phyloP scores from a whole-genome alignment of 148 eudicot species.

The Selenicereus undatus region DNA sequence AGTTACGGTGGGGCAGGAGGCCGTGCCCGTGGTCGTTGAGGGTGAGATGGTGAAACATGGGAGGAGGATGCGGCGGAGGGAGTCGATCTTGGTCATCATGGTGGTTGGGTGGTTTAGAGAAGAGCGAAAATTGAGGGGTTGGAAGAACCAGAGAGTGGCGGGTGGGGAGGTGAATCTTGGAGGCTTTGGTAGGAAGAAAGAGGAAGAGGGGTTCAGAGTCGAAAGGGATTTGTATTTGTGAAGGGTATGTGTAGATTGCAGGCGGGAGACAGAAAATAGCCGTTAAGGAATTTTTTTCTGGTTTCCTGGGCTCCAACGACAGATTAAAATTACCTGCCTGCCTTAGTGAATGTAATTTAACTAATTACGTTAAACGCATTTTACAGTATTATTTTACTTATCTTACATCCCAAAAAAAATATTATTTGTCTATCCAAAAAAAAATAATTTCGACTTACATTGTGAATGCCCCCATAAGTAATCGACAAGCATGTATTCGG shows the following conservation, averaged over 20 bases:
- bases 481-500: no score
- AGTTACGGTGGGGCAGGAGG: constrained; percentile 26
- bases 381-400: no score
- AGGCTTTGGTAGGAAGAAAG: not conserved
- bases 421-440: no score
- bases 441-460: no score
- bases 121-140: not conserved
- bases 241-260: not conserved
- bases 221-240: not conserved
- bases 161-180: not conserved
- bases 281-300: not conserved
- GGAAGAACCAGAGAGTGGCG: not conserved
- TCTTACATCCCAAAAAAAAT: no score
- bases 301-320: not conserved
- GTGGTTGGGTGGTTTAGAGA: no score
- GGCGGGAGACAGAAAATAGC: not conserved
- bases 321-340: no score
- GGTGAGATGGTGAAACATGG: constrained; percentile 46
- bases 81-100: constrained; percentile 52
- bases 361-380: no score
- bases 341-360: no score
- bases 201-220: not conserved
- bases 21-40: constrained; percentile 26
- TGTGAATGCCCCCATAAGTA: no score
- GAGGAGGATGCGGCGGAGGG: constrained; percentile 67